These are phyloP conservation scores for Phytophthora idaei DNA, from an alignment of 352 stramenopile genomes.

Conservation along the genomic window DNA sequence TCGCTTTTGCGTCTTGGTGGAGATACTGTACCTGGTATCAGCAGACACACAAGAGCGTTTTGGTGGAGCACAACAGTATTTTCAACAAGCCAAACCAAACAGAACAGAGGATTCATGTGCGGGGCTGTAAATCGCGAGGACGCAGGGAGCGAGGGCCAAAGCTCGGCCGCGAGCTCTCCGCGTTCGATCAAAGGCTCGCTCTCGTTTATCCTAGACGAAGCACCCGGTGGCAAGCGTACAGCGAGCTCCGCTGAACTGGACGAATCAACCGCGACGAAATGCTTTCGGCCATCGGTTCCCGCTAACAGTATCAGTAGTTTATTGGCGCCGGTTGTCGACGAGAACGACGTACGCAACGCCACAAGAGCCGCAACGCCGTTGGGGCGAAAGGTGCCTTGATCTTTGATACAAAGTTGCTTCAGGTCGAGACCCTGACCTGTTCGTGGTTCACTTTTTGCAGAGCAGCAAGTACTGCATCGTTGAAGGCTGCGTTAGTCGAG, in stretches of 20 bases:
- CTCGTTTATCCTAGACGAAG: slow-evolving; percentile 45
- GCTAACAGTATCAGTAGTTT: slow-evolving; percentile 18
- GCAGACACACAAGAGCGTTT: slow-evolving; percentile 13
- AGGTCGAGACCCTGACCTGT: neutral
- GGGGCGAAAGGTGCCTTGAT: slow-evolving; percentile 25
- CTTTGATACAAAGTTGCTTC: neutral
- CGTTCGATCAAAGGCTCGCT: slow-evolving; percentile 43
- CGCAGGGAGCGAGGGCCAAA: slow-evolving; percentile 2
- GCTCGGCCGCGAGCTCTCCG: slow-evolving; percentile 23
- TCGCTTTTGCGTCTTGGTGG: slow-evolving; percentile 35
- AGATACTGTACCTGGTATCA: slow-evolving; percentile 15
- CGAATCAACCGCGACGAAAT: slow-evolving; percentile 13
- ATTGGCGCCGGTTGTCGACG: slow-evolving; percentile 8
- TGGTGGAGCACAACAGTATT: slow-evolving; percentile 20
- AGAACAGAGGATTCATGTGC: slow-evolving; percentile 9
- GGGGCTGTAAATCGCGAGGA: slow-evolving; percentile 13
- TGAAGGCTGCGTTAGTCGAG: slow-evolving; percentile 51
- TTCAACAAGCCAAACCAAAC: slow-evolving; percentile 15
- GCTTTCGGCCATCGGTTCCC: slow-evolving; percentile 1
- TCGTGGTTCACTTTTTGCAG: slow-evolving; percentile 8
- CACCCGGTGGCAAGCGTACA: slow-evolving; percentile 1
- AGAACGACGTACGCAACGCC: slow-evolving; percentile 18
- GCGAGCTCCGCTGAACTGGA: slow-evolving; percentile 1
- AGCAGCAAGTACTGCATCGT: slow-evolving; percentile 60
- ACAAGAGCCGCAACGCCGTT: slow-evolving; percentile 9